Percentiles rank a stretch among this genome's conserved stretches.
phyloP scores from a whole-genome alignment of 2,329 filamentous ascomycete species.

The Grosmannia serpens region DNA sequence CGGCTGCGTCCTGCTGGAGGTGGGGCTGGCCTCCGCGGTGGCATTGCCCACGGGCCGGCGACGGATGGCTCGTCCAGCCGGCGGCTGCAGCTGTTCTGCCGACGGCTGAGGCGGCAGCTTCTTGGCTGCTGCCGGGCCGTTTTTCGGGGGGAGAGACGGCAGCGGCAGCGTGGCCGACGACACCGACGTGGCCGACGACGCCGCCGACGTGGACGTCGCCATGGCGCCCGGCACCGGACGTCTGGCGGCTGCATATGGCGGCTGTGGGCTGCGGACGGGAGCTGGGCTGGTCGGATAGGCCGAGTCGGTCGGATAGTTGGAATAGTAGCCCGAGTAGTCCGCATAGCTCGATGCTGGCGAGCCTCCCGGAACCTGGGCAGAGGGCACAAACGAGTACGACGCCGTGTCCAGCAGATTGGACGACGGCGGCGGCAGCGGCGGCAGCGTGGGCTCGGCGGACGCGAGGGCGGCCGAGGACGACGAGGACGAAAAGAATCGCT shows the following conservation, averaged over 20 bases:
- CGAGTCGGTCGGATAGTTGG: not conserved
- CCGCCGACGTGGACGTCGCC: not conserved
- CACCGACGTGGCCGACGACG: not conserved
- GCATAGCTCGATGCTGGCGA: not conserved
- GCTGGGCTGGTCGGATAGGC: not conserved
- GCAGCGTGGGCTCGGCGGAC: not conserved
- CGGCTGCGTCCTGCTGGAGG: not conserved
- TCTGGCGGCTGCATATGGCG: not conserved
- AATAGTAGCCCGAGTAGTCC: not conserved
- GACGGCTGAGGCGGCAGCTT: not conserved
- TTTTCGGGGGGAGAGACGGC: not conserved
- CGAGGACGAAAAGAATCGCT: slow-evolving; percentile 2
- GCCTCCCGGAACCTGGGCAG: not conserved
- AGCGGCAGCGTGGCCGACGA: not conserved
- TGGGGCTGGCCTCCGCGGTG: not conserved
- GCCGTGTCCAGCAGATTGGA: slow-evolving; percentile 4
- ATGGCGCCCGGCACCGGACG: not conserved
- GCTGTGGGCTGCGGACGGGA: not conserved
- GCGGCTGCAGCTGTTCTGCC: not conserved
- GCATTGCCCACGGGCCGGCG: not conserved
- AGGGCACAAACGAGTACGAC: not conserved
- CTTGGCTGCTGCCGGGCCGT: not conserved
- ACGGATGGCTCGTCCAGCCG: not conserved
- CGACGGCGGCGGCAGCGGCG: slow-evolving; percentile 4
- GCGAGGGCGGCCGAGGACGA: not conserved